A percentile compares a stretch with the other conserved stretches of the same genome.
These are phyloP conservation scores for Myxozyma geophila DNA, from an alignment of 805 yeast genomes.

Conservation along the genomic window DNA sequence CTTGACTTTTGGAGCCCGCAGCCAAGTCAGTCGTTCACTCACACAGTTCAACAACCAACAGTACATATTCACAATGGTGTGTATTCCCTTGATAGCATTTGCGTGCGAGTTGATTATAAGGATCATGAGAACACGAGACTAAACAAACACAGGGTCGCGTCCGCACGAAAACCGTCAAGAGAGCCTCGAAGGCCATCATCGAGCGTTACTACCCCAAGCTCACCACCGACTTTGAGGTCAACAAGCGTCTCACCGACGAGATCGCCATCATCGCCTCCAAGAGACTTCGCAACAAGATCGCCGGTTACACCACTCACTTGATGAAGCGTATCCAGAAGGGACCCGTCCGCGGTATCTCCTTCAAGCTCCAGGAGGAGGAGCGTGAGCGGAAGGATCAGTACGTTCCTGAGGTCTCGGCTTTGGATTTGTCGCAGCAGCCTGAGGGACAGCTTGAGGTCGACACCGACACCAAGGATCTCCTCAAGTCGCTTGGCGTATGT, in stretches of 20 bases:
- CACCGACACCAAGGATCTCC: conserved; percentile 93
- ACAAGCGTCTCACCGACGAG: conserved; percentile 98
- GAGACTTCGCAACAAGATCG: conserved; percentile 99
- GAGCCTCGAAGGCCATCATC: conserved; percentile 99
- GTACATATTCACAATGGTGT: conserved; percentile 21
- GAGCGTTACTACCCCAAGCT: conserved; percentile 99
- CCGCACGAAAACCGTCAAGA: conserved; percentile 99
- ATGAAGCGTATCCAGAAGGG: conserved; percentile 99
- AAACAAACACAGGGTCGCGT: conserved; percentile 86
- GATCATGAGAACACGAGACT: neutral
- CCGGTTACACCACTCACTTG: conserved; percentile 99
- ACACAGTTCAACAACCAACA: neutral
- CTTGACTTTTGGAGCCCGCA: conserved; percentile 1
- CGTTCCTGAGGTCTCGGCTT: conserved; percentile 99
- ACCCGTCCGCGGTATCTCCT: conserved; percentile 99
- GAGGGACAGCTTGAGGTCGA: conserved; percentile 97
- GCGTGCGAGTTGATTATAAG: neutral
- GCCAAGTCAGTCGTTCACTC: conserved; percentile 2
- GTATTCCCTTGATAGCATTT: neutral
- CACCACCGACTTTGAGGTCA: conserved; percentile 98
- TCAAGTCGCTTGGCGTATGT: conserved; percentile 93
- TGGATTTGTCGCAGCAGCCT: conserved; percentile 88
- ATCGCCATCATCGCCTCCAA: conserved; percentile 98
- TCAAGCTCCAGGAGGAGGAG: conserved; percentile 99
- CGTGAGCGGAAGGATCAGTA: conserved; percentile 99